Base-by-base conservation (phyloP, 2,329 filamentous ascomycete species). In the Aspergillus sp. region DNA sequence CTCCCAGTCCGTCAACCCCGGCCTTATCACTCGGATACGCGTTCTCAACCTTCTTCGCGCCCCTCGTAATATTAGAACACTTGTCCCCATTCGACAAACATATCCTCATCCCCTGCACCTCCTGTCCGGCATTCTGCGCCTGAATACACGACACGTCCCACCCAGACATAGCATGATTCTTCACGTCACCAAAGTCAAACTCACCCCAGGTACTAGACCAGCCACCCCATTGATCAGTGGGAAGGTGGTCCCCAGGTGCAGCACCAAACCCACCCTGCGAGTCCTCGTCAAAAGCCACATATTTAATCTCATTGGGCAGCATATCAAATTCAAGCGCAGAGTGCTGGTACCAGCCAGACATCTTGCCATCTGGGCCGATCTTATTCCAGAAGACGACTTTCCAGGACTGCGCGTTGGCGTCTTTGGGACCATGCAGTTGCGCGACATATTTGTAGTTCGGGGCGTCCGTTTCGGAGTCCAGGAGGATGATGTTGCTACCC, bases 321-420 rank as follows among this genome's bases (percentile, higher is more conserved):
- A 71, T 56, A 12, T 53, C 56, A 41, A 71, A 65, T 2, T 45
- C 59, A 33, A 70, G 23, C 5, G 66, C 66, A 0, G 59, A 59
- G 45, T 65, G 49, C 0, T 63, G 62, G 49, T 67, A 71, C 61
- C 66, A 70, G 2, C 68, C 68, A 25, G 61, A 58, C 51, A 69
- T 53, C 35, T 60, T 59, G 6, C 59, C 60, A 33, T 64, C 59
- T 1, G 65, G 64, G 1, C 64, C 67, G 46, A 67, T 50, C 53
- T 70, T 71, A 57, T 71, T 71, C 68, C 68, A 71, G 54, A 71
- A 51, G 7, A 58, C 54, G 6, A 70, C 63, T 3, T 55, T 63
- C 63, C 64, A 69, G 20, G 59, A 48, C 20, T 64, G 49, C 3
- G 49, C 54, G 46, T 67, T 62, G 37, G 56, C 43, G 5, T 39